Percentiles rank a stretch among this genome's conserved stretches.
These are phyloP conservation scores for Cordyceps cicadae DNA, from an alignment of 2,329 filamentous ascomycete species.

Conservation along the genomic window DNA sequence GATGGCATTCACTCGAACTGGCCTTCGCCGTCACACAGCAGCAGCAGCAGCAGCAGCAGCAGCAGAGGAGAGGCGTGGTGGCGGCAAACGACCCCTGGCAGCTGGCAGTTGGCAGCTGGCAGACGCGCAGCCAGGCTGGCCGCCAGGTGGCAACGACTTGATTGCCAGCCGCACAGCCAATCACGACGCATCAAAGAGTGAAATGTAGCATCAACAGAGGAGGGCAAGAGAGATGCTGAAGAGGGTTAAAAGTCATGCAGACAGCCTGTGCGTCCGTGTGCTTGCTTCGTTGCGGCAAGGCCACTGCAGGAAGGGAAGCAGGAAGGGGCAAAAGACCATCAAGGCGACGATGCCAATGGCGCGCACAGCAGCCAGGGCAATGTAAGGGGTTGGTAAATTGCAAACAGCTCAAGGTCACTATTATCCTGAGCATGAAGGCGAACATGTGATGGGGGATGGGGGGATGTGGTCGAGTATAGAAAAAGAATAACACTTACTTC, in stretches of 20 bases:
- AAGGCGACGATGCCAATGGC: constrained; percentile 1
- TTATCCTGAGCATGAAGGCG: constrained; percentile 6
- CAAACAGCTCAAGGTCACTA: neutral
- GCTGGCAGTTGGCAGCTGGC: constrained; percentile 9
- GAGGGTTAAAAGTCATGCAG: neutral
- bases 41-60: neutral
- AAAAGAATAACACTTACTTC: constrained; percentile 24
- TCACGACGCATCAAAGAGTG: neutral
- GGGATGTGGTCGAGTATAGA: constrained; percentile 11
- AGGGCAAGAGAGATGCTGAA: neutral
- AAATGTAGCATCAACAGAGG: neutral
- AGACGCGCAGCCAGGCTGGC: neutral
- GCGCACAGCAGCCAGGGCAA: neutral
- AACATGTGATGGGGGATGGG: neutral
- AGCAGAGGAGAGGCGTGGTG: neutral
- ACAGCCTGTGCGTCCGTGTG: too few relatives aligned
- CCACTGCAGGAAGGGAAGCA: constrained; percentile 14
- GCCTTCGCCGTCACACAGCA: neutral
- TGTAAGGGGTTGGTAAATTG: neutral
- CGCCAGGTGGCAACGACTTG: constrained; percentile 5
- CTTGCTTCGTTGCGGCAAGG: neutral
- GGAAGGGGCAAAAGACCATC: neutral
- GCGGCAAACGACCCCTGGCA: constrained; percentile 3
- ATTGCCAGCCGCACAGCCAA: neutral
- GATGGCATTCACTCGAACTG: constrained; percentile 3